phyloP scores from a whole-genome alignment of 1,284 basidiomycete genomes.

The Naganishia sp. region DNA sequence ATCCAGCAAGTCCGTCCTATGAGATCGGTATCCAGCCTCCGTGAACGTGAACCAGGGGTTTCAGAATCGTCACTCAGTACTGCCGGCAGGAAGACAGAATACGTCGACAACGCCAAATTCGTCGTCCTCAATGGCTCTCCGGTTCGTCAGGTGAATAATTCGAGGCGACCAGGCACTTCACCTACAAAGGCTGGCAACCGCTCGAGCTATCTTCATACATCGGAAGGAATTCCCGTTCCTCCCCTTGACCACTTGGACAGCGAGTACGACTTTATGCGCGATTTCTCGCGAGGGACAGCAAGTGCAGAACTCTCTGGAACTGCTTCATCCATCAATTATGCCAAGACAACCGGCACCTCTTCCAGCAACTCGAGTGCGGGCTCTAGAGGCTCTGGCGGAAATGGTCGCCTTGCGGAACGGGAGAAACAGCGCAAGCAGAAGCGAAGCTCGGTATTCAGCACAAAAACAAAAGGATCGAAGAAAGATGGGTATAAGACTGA shows the following conservation, averaged over 20 bases:
- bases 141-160: neutral
- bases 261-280: conserved; percentile 24
- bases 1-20: neutral
- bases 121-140: conserved; percentile 22
- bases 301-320: neutral
- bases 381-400: neutral
- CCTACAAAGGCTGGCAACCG: neutral
- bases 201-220: conserved; percentile 20
- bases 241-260: conserved; percentile 13
- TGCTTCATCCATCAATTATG: neutral
- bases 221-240: conserved; percentile 18
- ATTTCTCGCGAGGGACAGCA: neutral
- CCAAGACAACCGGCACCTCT: conserved; percentile 6
- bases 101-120: conserved; percentile 17
- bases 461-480: conserved; percentile 18
- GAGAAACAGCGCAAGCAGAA: conserved; percentile 15
- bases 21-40: conserved; percentile 9
- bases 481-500: conserved; percentile 17
- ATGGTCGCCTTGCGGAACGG: neutral
- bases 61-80: neutral
- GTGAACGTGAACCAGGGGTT: neutral
- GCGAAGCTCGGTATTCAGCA: conserved; percentile 10
- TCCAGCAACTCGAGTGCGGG: conserved; percentile 19
- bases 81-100: conserved; percentile 9
- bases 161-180: neutral